These are phyloP conservation scores for Beta lomatogona DNA, from an alignment of 179 eudicot species.

Conservation along the genomic window DNA sequence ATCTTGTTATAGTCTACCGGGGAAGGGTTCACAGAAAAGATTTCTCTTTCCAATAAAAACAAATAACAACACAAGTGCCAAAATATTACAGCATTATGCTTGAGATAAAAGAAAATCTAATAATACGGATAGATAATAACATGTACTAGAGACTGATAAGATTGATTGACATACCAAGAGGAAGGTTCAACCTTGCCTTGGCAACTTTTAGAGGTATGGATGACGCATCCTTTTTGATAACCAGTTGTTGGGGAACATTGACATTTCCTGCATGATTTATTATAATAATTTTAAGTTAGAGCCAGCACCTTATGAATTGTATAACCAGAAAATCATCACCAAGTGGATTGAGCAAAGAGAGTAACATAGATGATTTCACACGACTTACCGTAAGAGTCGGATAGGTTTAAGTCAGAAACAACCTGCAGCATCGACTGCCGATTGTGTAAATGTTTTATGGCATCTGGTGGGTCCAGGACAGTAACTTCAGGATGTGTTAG, in stretches of 20 bases:
- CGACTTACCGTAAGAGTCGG: constrained; percentile 65
- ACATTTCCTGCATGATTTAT: constrained; percentile 58
- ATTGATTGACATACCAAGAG: constrained; percentile 55
- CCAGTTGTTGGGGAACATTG: constrained; percentile 69
- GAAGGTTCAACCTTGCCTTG: constrained; percentile 66
- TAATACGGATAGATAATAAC: too few relatives aligned
- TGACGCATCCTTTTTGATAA: constrained; percentile 67
- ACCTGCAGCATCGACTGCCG: constrained; percentile 93
- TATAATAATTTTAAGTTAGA: constrained; percentile 4
- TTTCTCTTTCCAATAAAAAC: neutral
- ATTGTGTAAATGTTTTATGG: constrained; percentile 82
- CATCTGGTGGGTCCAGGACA: constrained; percentile 96
- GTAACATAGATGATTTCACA: neutral
- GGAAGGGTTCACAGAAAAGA: neutral
- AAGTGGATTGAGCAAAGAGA: neutral
- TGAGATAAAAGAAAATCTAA: neutral
- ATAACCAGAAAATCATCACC: neutral
- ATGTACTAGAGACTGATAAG: neutral
- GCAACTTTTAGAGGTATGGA: constrained; percentile 62
- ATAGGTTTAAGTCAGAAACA: constrained; percentile 79
- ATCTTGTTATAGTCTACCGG: neutral
- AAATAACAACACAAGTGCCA: neutral
- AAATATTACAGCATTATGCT: neutral
- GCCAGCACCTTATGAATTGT: neutral
- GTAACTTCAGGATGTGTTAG: constrained; percentile 76